Evolutionary conservation across 179 eudicot species (phyloP), one percentile per base, ranked within the genome.

Genomic region (Silene vulgaris): DNA sequence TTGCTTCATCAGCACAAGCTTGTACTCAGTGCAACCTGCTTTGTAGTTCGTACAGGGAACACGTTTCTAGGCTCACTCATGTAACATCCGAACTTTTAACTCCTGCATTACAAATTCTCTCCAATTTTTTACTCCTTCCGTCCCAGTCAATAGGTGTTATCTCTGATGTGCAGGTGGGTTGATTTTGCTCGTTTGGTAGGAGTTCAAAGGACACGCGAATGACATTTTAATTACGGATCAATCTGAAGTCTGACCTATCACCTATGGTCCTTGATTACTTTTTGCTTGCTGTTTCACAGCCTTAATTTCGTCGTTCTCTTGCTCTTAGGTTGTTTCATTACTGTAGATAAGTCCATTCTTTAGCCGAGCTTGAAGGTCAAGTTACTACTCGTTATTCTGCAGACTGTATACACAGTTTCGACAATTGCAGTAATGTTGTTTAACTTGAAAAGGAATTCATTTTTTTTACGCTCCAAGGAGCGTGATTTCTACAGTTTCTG

Each of bases 101-200:
- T 2, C 0, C 17, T 45, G 16, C 16, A 9, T 28, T 54, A 5
- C 19, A 48, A 48, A 52, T 52, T 29, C 4, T 17, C 59, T 37
- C 48, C 63, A 1, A 20, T 16, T 9, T 74, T 8, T 12, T 8
- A 40, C 48, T 40, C 48, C 5, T 12, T 40, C 48, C 48, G 48
- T 40, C 48, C 12, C 9, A 40, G 1, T 40, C 48, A 40, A 40
- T 40, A 7, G 12, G 0, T 7, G 0, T 40, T 8, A 40, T 40
- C 48, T 40, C 48, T 40, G 48, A 23, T 13, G 32, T 48, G 37
- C 84, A 93, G 97, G 97, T 93, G 98, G 97, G 97, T 93, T 74
- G 98, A 93, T 84, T 93, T 88, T 79, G 98, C 98, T 28, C 97
- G 97, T 60, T 88, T 90, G 88, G 77, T 84, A n/a, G 98, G 98